phyloP scores from a whole-genome alignment of 331 rosid species.

The Ulmus americana region DNA sequence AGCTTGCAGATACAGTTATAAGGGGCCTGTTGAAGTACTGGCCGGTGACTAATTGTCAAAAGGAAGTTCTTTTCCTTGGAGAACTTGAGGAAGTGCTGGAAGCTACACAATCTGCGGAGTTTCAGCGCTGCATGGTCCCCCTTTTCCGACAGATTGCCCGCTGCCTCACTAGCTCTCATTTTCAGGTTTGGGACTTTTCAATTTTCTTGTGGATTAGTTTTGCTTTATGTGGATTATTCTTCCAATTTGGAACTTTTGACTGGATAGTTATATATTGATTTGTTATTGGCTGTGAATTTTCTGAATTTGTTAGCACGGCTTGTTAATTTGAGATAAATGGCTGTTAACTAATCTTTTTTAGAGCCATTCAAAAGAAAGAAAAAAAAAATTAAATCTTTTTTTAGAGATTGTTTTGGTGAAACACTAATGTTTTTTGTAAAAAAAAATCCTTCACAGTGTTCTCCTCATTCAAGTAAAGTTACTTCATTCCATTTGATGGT shows the following conservation, averaged over 20 bases:
- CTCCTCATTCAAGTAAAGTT: not conserved
- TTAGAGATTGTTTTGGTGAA: too few species aligned
- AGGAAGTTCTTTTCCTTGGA: slow-evolving; percentile 91
- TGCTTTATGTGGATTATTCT: not conserved
- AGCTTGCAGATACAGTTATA: slow-evolving; percentile 81
- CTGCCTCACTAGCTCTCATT: slow-evolving; percentile 85
- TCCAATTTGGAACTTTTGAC: not conserved
- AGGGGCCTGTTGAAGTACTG: slow-evolving; percentile 90
- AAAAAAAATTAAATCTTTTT: too few species aligned
- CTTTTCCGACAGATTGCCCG: slow-evolving; percentile 87
- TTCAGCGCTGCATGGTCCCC: slow-evolving; percentile 92
- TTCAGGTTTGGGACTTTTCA: slow-evolving; percentile 59
- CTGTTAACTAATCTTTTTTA: not conserved
- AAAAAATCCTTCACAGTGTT: not conserved
- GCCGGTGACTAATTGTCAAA: slow-evolving; percentile 88
- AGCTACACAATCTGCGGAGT: slow-evolving; percentile 81
- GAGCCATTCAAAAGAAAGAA: too few species aligned
- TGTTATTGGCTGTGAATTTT: not conserved
- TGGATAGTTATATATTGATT: not conserved
- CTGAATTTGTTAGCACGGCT: not conserved
- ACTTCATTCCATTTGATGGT: not conserved
- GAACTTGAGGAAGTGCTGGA: slow-evolving; percentile 96
- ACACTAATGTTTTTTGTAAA: too few species aligned
- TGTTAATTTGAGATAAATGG: not conserved
- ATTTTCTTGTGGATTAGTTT: slow-evolving; percentile 3